Evolutionary conservation across 169 alveolate species (phyloP).

Genomic region (Blepharisma undulans): DNA sequence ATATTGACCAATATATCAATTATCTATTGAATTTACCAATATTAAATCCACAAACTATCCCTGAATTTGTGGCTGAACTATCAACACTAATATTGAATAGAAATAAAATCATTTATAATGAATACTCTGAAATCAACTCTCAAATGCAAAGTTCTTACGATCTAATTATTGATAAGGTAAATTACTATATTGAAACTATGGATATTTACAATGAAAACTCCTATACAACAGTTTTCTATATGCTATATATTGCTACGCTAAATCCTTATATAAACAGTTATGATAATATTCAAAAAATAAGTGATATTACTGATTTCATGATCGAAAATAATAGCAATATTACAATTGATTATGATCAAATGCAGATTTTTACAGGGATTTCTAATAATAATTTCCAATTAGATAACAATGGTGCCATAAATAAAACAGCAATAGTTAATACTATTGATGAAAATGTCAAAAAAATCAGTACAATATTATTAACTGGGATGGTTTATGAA

Average conservation of each 20-base stretch:
- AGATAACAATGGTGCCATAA: neutral
- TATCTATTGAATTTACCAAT: neutral
- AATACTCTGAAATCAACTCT: neutral
- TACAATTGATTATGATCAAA: neutral
- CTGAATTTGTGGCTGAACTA: neutral
- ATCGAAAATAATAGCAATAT: too few relatives aligned
- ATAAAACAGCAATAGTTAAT: neutral
- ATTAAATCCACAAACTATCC: neutral
- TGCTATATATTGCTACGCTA: neutral
- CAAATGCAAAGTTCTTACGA: neutral
- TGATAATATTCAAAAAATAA: neutral
- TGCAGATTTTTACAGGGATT: neutral
- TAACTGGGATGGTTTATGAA: neutral
- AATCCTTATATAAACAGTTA: neutral
- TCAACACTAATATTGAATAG: neutral
- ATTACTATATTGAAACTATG: neutral
- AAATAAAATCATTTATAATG: neutral
- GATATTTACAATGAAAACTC: neutral
- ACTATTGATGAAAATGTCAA: neutral
- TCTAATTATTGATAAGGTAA: neutral
- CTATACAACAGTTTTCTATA: neutral
- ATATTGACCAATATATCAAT: neutral
- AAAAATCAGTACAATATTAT: neutral
- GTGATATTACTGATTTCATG: neutral
- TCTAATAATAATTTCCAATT: neutral